Evolutionary conservation across 2,329 filamentous ascomycete species (phyloP).

Genomic region (Penicillium sp.): DNA sequence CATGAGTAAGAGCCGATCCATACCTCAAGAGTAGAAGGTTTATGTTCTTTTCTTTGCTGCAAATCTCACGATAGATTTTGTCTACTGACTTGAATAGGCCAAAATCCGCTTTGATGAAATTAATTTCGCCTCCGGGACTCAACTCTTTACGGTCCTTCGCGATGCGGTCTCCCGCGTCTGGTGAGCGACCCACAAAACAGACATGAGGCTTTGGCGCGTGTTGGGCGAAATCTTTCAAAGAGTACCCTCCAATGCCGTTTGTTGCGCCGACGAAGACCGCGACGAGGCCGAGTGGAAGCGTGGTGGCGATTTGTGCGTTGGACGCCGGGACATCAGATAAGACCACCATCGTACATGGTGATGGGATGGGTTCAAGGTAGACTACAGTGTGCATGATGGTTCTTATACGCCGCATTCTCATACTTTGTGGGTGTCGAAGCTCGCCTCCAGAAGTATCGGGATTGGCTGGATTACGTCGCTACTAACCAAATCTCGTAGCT

Average conservation of each 20-base stretch:
- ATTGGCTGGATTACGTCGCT: neutral
- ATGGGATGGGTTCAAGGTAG: neutral
- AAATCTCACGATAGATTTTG: slow-evolving; percentile 46
- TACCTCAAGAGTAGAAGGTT: neutral
- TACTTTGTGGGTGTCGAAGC: neutral
- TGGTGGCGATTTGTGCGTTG: neutral
- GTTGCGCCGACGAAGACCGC: slow-evolving; percentile 56
- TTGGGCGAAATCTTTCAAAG: slow-evolving; percentile 48
- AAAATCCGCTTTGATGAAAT: slow-evolving; percentile 51
- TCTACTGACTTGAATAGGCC: slow-evolving; percentile 54
- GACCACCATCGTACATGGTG: neutral
- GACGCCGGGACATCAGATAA: neutral
- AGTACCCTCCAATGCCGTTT: slow-evolving; percentile 53
- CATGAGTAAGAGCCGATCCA: neutral
- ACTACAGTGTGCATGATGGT: neutral
- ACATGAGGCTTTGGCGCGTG: slow-evolving; percentile 44
- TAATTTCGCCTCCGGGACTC: neutral
- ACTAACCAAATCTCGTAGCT: neutral
- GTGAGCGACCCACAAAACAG: slow-evolving; percentile 52
- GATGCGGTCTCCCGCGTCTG: slow-evolving; percentile 2
- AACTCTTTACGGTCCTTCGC: neutral
- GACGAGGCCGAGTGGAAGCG: slow-evolving; percentile 19
- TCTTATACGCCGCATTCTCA: neutral
- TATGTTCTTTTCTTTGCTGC: neutral
- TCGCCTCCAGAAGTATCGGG: neutral